These are phyloP conservation scores for Cladochytrium replicatum DNA, from an alignment of 192 early-diverging fungal genomes.

Conservation along the genomic window DNA sequence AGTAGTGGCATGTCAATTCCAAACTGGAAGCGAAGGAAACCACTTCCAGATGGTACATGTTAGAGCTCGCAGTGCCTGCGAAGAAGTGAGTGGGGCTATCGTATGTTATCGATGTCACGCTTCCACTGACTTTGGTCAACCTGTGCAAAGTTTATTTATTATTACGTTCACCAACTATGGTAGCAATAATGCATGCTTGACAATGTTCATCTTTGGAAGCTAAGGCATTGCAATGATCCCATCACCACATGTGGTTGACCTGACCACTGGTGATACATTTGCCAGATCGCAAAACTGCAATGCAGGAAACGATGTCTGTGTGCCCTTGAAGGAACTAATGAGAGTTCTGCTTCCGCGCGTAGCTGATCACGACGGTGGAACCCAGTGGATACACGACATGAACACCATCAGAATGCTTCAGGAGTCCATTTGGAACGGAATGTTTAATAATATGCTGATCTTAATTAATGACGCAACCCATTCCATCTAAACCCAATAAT, in stretches of 20 bases:
- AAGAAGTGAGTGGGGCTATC: constrained; percentile 25
- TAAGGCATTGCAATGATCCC: constrained; percentile 40
- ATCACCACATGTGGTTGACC: constrained; percentile 53
- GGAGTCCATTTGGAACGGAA: constrained; percentile 32
- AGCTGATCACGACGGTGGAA: constrained; percentile 39
- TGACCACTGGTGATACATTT: constrained; percentile 42
- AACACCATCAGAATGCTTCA: constrained; percentile 43
- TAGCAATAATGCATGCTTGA: constrained; percentile 34
- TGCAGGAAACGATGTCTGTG: constrained; percentile 43
- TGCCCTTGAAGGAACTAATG: constrained; percentile 51
- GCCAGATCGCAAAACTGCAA: constrained; percentile 35
- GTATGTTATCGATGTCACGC: constrained; percentile 44
- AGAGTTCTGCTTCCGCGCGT: constrained; percentile 16
- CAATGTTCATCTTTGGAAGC: constrained; percentile 40
- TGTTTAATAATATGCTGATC: constrained; percentile 8
- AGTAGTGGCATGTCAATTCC: constrained; percentile 41
- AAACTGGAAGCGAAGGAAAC: constrained; percentile 25
- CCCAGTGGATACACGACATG: constrained; percentile 46
- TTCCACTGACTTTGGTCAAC: constrained; percentile 43
- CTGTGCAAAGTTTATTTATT: too few relatives aligned
- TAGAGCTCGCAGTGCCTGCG: constrained; percentile 42
- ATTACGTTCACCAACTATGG: too few relatives aligned
- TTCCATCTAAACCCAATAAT: constrained; percentile 47
- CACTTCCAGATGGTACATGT: constrained; percentile 38
- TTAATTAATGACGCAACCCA: constrained; percentile 23